Evolutionary conservation across 352 stramenopile species (phyloP).

Genomic region (Globisporangium apiculatum): DNA sequence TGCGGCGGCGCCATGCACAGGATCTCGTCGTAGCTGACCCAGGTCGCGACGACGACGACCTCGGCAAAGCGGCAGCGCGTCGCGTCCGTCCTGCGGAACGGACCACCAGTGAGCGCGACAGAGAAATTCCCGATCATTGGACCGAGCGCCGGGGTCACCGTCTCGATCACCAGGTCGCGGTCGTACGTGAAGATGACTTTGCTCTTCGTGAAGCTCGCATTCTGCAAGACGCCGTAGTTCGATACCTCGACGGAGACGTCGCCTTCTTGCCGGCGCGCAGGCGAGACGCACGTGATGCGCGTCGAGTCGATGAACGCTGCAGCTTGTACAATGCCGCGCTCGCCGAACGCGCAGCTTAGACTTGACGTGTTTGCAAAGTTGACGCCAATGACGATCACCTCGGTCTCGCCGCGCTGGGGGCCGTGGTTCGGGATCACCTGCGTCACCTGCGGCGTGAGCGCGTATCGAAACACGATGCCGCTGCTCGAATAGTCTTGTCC

Average conservation of each 20-base stretch:
- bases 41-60: constrained; percentile 53
- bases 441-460: constrained; percentile 48
- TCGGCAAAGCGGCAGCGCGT: constrained; percentile 85
- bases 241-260: constrained; percentile 58
- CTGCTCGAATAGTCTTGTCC: constrained; percentile 62
- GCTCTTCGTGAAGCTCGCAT: constrained; percentile 32
- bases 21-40: constrained; percentile 63
- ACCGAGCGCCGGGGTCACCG: constrained; percentile 73
- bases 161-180: constrained; percentile 39
- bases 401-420: constrained; percentile 69
- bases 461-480: constrained; percentile 60
- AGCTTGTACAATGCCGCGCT: constrained; percentile 24
- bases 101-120: constrained; percentile 74
- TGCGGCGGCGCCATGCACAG: constrained; percentile 74
- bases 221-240: constrained; percentile 42
- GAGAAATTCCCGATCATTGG: constrained; percentile 83
- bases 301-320: constrained; percentile 57
- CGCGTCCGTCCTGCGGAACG: constrained; percentile 64
- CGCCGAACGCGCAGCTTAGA: constrained; percentile 66
- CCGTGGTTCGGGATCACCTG: constrained; percentile 64
- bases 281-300: constrained; percentile 64
- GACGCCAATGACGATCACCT: constrained; percentile 63
- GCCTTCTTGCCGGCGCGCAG: constrained; percentile 23
- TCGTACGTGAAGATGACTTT: constrained; percentile 80
- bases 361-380: constrained; percentile 72